These are phyloP conservation scores for Fusarium marasasianum DNA, from an alignment of 2,329 filamentous ascomycete genomes.

Conservation along the genomic window DNA sequence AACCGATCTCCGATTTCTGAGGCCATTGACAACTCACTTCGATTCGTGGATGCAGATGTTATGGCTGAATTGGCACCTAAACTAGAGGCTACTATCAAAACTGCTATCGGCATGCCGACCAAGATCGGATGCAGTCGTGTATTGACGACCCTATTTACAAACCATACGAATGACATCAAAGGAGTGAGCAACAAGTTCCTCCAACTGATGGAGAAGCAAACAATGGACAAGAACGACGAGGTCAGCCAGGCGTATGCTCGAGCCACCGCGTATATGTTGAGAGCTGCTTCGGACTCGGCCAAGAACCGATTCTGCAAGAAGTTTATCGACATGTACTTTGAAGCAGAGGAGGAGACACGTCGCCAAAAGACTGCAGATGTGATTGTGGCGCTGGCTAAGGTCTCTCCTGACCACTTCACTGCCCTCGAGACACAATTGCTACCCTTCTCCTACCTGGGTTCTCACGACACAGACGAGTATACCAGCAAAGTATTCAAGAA, in stretches of 20 bases:
- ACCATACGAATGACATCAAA: constrained; percentile 78
- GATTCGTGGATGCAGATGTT: constrained; percentile 80
- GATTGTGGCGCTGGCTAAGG: constrained; percentile 83
- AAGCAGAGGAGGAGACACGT: constrained; percentile 78
- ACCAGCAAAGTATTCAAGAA: constrained; percentile 82
- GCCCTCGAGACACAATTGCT: constrained; percentile 78
- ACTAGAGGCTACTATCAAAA: constrained; percentile 83
- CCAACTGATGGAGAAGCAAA: constrained; percentile 79
- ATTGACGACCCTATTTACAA: constrained; percentile 83
- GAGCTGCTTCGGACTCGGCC: constrained; percentile 60
- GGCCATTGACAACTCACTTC: constrained; percentile 87
- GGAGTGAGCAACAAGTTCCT: constrained; percentile 81
- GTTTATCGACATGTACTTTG: constrained; percentile 78
- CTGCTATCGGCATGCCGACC: constrained; percentile 87
- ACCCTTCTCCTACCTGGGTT: constrained; percentile 88
- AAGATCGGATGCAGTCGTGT: constrained; percentile 92
- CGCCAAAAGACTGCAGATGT: constrained; percentile 84
- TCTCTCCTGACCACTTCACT: constrained; percentile 89
- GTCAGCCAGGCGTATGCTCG: constrained; percentile 90
- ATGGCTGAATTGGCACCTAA: constrained; percentile 78
- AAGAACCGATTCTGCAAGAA: constrained; percentile 62
- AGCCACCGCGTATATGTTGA: constrained; percentile 85
- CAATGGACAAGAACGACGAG: constrained; percentile 92
- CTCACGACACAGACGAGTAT: constrained; percentile 84
- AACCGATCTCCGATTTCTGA: constrained; percentile 90